Evolutionary conservation across 2,329 filamentous ascomycete genomes (phyloP), one percentile per base, ranked within the genome.

Genomic region (Capronia epimyces): DNA sequence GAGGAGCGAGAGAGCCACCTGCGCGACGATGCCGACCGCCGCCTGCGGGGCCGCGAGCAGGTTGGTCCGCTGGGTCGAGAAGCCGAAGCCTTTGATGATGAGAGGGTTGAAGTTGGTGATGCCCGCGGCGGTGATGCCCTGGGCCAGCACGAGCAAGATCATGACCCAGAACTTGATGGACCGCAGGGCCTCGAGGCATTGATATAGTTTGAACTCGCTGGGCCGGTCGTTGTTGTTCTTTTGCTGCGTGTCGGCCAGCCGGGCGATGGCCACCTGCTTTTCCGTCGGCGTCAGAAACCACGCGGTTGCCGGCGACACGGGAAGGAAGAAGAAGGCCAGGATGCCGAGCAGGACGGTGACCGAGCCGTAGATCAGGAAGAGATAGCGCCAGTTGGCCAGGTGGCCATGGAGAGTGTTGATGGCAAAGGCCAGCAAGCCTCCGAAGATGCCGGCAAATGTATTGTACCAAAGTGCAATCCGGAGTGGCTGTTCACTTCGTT

Each of bases 71-170:
- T 32, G 24, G 20, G 29, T 44, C n/a, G 34, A 45, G 41, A 45
- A 59, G 13, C 56, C 56, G 24, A 56, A 56, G 18, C 51, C 51
- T 21, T 56, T 51, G 27, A 58, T 43, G 13, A 58, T 50, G 16
- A 58, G 43, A 24, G 44, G 52, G 32, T 50, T 53, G 44, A 58
- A 58, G 48, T 51, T 56, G 18, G 44, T 46, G 20, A 54, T 54
- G 15, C 56, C 56, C 13, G 52, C 53, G 45, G 49, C 50, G 12
- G 53, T 41, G 5, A 60, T 56, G 61, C 1, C 63, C 62, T 40
- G 45, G 58, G 43, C 48, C 13, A 51, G 2, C 27, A 41, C 32
- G 16, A 24, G 24, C n/a, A 40, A 7, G 32, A 47, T 16, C 2
- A 47, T 10, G 18, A 18, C 18, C 22, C 37, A 31, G 45, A n/a